These are phyloP conservation scores for Rhododendron kiyosumense DNA, from an alignment of 148 eudicot genomes.

Conservation along the genomic window DNA sequence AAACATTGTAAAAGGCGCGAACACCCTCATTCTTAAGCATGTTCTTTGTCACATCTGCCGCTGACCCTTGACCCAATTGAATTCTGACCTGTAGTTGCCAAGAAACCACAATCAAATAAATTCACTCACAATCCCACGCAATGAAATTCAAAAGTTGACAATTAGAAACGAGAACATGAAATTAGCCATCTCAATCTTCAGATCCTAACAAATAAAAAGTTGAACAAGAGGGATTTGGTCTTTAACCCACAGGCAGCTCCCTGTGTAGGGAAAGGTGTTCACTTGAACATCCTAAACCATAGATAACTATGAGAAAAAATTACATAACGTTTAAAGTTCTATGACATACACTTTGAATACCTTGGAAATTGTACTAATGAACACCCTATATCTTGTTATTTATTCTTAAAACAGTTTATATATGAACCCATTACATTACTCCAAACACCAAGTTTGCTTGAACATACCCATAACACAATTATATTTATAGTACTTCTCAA, in stretches of 20 bases:
- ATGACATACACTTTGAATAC: neutral
- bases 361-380: neutral
- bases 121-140: neutral
- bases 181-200: neutral
- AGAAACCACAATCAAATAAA: neutral
- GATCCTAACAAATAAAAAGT: neutral
- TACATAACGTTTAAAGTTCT: neutral
- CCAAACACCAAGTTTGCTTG: neutral
- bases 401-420: neutral
- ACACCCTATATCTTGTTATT: neutral
- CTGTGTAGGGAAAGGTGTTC: neutral
- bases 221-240: neutral
- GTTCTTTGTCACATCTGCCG: slow-evolving; percentile 60
- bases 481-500: neutral
- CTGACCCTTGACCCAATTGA: slow-evolving; percentile 97
- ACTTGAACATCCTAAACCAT: neutral
- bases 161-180: neutral
- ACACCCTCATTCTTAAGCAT: slow-evolving; percentile 88
- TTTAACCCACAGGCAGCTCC: neutral
- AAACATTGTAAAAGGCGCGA: slow-evolving; percentile 93
- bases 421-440: neutral
- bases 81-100: slow-evolving; percentile 72
- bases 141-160: neutral
- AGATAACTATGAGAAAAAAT: neutral
- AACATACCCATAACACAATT: neutral